phyloP scores from a whole-genome alignment of 2,329 filamentous ascomycete species.

The Fusarium liriodendri region DNA sequence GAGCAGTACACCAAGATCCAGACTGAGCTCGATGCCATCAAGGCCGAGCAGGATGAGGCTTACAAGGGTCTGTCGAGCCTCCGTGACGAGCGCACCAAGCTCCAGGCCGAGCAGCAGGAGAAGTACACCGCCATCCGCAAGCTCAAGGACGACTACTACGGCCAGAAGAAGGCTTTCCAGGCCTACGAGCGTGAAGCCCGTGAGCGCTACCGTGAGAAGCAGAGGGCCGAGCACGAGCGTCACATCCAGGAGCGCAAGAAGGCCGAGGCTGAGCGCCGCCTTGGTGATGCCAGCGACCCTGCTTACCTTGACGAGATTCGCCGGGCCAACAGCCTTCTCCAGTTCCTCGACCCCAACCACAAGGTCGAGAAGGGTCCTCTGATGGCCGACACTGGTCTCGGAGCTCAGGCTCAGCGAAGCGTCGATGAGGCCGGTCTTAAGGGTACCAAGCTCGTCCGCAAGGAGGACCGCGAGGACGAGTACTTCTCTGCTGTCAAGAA shows the following conservation, averaged over 20 bases:
- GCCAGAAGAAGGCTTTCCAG: conserved; percentile 82
- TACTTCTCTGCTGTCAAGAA: conserved; percentile 86
- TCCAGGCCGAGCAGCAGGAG: conserved; percentile 86
- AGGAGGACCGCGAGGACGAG: conserved; percentile 88
- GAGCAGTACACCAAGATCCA: conserved; percentile 89
- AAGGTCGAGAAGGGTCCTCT: conserved; percentile 74
- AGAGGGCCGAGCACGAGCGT: conserved; percentile 82
- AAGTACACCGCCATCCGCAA: conserved; percentile 86
- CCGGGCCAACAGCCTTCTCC: conserved; percentile 86
- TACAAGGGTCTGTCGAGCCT: conserved; percentile 89
- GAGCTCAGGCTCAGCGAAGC: conserved; percentile 82
- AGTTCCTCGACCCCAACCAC: conserved; percentile 86
- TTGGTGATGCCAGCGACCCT: conserved; percentile 84
- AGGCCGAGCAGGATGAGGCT: conserved; percentile 89
- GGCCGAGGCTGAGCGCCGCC: conserved; percentile 79
- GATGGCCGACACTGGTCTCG: conserved; percentile 76
- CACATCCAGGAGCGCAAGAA: conserved; percentile 78
- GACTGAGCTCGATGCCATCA: conserved; percentile 88
- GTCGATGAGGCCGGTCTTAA: conserved; percentile 88
- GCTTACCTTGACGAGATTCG: conserved; percentile 95
- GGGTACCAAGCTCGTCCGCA: conserved; percentile 84
- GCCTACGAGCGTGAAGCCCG: conserved; percentile 87
- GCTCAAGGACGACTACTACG: conserved; percentile 90
- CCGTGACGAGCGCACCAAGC: conserved; percentile 85
- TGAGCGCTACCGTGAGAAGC: conserved; percentile 79